These are phyloP conservation scores for Suillus clintonianus DNA, from an alignment of 768 basidiomycete genomes.

Conservation along the genomic window DNA sequence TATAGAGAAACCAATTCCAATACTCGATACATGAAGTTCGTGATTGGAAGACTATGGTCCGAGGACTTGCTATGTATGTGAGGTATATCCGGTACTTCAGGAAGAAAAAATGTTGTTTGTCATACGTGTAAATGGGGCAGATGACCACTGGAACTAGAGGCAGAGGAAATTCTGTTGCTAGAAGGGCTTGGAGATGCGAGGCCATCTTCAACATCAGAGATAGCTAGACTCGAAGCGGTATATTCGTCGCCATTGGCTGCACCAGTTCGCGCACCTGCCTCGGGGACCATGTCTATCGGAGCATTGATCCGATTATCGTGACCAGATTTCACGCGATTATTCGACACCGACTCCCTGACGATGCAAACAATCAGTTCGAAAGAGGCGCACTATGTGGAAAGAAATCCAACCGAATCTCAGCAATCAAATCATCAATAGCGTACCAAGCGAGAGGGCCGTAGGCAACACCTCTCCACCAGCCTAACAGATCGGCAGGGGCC, in stretches of 20 bases:
- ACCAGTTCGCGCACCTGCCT: conserved; percentile 68
- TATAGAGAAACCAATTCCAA: background rate
- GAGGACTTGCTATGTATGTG: background rate
- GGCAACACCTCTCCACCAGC: conserved; percentile 73
- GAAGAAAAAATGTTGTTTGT: background rate
- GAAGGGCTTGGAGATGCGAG: conserved; percentile 3
- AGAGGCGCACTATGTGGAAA: conserved; percentile 3
- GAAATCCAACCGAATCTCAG: conserved; percentile 69
- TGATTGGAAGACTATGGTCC: background rate
- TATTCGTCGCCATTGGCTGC: conserved; percentile 67
- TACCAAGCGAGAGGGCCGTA: conserved; percentile 77
- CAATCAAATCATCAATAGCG: conserved; percentile 74
- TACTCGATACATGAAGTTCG: background rate
- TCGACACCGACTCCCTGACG: conserved; percentile 67
- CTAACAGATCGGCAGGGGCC: conserved; percentile 60
- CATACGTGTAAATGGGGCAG: conserved; percentile 43
- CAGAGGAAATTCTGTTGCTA: conserved; percentile 23
- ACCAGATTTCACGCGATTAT: conserved; percentile 83
- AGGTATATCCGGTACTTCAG: background rate
- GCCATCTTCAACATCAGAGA: conserved; percentile 46
- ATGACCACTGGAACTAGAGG: conserved; percentile 33
- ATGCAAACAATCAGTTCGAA: conserved; percentile 6
- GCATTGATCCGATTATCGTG: conserved; percentile 56
- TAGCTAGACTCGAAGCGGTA: conserved; percentile 51
- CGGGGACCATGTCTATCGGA: conserved; percentile 74